Evolutionary conservation across 2,329 filamentous ascomycete genomes (phyloP).

Genomic region (Elsinoe fawcettii): DNA sequence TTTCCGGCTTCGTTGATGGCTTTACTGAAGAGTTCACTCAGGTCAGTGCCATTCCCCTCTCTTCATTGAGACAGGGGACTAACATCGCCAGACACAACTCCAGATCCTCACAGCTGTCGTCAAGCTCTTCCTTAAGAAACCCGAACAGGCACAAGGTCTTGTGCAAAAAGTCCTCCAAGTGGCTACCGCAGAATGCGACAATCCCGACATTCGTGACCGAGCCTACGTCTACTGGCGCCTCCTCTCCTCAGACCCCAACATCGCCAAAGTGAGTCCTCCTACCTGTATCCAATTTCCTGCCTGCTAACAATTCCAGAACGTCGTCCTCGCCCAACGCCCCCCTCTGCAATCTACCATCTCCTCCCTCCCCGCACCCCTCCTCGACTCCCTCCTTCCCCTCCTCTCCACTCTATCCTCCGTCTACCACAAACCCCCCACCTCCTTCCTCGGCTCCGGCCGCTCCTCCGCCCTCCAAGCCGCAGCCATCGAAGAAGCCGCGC

Average conservation of each 20-base stretch:
- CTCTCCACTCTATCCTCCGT: slow-evolving; percentile 93
- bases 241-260: slow-evolving; percentile 80
- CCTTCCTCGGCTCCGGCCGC: slow-evolving; percentile 92
- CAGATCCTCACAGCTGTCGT: slow-evolving; percentile 96
- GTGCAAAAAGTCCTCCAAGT: slow-evolving; percentile 92
- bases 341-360: slow-evolving; percentile 92
- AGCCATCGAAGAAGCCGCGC: slow-evolving; percentile 89
- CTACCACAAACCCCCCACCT: slow-evolving; percentile 96
- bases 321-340: slow-evolving; percentile 89
- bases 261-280: slow-evolving; percentile 63
- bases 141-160: slow-evolving; percentile 78
- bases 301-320: slow-evolving; percentile 46
- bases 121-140: slow-evolving; percentile 95
- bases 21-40: slow-evolving; percentile 97
- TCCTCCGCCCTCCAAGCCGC: slow-evolving; percentile 91
- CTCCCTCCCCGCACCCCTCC: slow-evolving; percentile 69
- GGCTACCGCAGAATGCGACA: slow-evolving; percentile 91
- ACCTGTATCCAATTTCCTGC: background rate
- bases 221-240: slow-evolving; percentile 98
- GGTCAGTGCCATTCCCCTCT: slow-evolving; percentile 42
- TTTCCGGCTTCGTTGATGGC: slow-evolving; percentile 82
- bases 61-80: background rate
- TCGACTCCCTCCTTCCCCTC: slow-evolving; percentile 85
- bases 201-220: slow-evolving; percentile 92
- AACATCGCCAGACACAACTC: slow-evolving; percentile 66